Evolutionary conservation across 257 asterid species (phyloP).

Genomic region (Capsicum baccatum): DNA sequence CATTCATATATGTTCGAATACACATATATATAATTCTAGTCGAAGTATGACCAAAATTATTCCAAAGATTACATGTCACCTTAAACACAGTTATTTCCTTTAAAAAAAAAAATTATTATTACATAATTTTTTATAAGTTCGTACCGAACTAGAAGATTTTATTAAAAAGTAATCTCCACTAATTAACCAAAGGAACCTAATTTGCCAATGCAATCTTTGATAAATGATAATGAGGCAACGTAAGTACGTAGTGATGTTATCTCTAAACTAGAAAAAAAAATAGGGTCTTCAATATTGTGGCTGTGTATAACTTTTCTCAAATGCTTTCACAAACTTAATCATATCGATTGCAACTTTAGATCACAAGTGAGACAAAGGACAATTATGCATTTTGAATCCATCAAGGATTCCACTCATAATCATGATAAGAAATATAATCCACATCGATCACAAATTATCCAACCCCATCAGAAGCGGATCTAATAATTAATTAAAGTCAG

Average conservation of each 20-base stretch:
- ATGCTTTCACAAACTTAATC: not conserved
- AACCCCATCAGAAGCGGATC: too few relatives aligned
- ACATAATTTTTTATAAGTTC: too few relatives aligned
- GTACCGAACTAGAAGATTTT: not conserved
- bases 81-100: too few relatives aligned
- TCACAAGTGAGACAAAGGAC: not conserved
- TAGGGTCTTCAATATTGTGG: not conserved
- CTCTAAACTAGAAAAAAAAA: not conserved
- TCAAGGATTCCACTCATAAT: not conserved
- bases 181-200: not conserved
- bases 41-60: not conserved
- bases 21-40: not conserved
- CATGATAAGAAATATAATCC: not conserved
- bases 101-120: too few relatives aligned
- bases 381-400: not conserved
- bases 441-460: too few relatives aligned
- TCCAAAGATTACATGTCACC: too few relatives aligned
- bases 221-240: too few relatives aligned
- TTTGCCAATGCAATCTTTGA: not conserved
- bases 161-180: conserved; percentile 5
- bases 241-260: not conserved
- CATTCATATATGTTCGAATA: not conserved
- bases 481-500: too few relatives aligned
- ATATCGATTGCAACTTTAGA: not conserved
- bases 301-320: not conserved